phyloP scores from a whole-genome alignment of 2,329 filamentous ascomycete species.

The Cladosporium cucumerinum region DNA sequence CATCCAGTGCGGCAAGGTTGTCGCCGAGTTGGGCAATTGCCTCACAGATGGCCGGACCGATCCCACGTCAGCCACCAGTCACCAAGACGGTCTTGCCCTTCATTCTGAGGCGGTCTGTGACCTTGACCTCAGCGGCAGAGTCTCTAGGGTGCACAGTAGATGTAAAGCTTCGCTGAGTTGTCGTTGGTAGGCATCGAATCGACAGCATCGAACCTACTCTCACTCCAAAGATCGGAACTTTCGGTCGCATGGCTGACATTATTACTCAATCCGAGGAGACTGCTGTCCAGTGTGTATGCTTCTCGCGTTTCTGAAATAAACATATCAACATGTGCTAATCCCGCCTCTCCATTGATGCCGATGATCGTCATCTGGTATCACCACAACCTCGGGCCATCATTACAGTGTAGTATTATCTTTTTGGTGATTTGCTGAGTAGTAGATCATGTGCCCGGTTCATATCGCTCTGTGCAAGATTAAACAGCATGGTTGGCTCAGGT shows the following conservation, averaged over 20 bases:
- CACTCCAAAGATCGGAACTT: background rate
- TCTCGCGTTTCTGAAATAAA: background rate
- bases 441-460: no score
- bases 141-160: background rate
- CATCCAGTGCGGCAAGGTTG: conserved; percentile 59
- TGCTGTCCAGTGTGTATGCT: background rate
- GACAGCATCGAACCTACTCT: background rate
- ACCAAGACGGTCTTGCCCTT: conserved; percentile 15
- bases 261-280: background rate
- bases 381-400: background rate
- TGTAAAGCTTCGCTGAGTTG: background rate
- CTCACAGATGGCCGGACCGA: conserved; percentile 27
- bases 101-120: conserved; percentile 16
- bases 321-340: background rate
- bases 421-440: no score
- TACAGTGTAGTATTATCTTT: no score
- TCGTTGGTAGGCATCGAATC: background rate
- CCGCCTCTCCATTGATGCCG: background rate
- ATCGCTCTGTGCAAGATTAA: no score
- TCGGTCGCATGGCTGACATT: background rate
- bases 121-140: background rate
- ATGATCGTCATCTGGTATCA: background rate
- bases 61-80: conserved; percentile 17
- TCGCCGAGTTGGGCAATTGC: conserved; percentile 30
- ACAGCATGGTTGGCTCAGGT: no score